Evolutionary conservation across 495 filamentous ascomycete genomes (phyloP).

Genomic region (Penicilliopsis zonata): DNA sequence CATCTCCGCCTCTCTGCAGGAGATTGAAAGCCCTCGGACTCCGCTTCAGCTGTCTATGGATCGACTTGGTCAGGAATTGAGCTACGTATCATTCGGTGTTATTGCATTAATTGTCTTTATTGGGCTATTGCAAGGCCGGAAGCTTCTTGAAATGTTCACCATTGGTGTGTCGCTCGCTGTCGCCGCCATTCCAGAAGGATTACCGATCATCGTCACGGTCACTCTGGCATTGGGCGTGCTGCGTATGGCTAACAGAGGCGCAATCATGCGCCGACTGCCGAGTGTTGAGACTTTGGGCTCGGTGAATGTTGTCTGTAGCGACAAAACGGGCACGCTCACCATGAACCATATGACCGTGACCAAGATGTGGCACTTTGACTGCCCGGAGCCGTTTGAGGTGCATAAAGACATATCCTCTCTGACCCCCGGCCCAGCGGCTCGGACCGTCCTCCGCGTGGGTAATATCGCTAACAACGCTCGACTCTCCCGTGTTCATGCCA

Average conservation of each 20-base stretch:
- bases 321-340: constrained; percentile 94
- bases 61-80: constrained; percentile 81
- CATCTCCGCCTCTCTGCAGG: constrained; percentile 82
- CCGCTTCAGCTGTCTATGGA: constrained; percentile 97
- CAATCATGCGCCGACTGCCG: constrained; percentile 88
- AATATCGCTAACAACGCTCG: constrained; percentile 96
- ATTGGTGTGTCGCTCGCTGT: constrained; percentile 96
- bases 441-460: constrained; percentile 73
- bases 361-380: constrained; percentile 88
- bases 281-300: constrained; percentile 97
- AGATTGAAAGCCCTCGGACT: constrained; percentile 88
- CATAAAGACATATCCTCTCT: constrained; percentile 53
- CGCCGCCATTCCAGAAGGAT: constrained; percentile 90
- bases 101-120: constrained; percentile 86
- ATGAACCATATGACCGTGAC: constrained; percentile 98
- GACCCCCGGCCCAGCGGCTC: constrained; percentile 57
- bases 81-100: constrained; percentile 89
- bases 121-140: constrained; percentile 78
- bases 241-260: constrained; percentile 85
- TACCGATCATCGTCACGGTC: constrained; percentile 96
- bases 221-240: constrained; percentile 89
- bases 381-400: constrained; percentile 56
- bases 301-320: constrained; percentile 96
- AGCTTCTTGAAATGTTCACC: constrained; percentile 89
- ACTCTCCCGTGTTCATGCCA: constrained; percentile 47